Evolutionary conservation across 2,329 filamentous ascomycete species (phyloP).

Genomic region (Colletotrichum australisinense): DNA sequence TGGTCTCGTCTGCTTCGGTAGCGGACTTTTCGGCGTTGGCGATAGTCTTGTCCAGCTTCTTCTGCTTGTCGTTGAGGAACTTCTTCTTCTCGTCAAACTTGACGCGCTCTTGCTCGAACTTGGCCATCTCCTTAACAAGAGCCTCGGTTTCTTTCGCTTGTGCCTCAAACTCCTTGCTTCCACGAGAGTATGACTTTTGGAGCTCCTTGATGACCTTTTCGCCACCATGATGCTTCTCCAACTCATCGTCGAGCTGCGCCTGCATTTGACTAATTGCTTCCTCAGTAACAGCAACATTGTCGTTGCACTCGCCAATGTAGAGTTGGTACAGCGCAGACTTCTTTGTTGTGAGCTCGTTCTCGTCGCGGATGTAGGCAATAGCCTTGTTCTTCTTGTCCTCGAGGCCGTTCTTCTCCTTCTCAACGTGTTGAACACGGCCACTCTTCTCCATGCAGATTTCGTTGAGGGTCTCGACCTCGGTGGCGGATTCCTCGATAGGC

Average conservation of each 20-base stretch:
- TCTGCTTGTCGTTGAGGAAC: slow-evolving; percentile 89
- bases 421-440: slow-evolving; percentile 93
- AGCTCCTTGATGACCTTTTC: slow-evolving; percentile 92
- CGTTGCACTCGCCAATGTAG: slow-evolving; percentile 86
- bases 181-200: slow-evolving; percentile 84
- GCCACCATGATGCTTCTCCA: slow-evolving; percentile 91
- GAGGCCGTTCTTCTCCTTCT: slow-evolving; percentile 93
- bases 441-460: slow-evolving; percentile 97
- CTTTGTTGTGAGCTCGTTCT: slow-evolving; percentile 91
- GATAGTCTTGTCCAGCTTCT: slow-evolving; percentile 93
- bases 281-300: slow-evolving; percentile 88
- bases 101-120: slow-evolving; percentile 95
- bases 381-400: slow-evolving; percentile 98
- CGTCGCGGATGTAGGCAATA: slow-evolving; percentile 86
- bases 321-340: slow-evolving; percentile 94
- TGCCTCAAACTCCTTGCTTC: slow-evolving; percentile 83
- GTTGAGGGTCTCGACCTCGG: slow-evolving; percentile 91
- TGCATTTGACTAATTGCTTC: slow-evolving; percentile 95
- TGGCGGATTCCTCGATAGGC: slow-evolving; percentile 92
- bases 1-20: slow-evolving; percentile 80
- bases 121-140: slow-evolving; percentile 87
- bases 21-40: slow-evolving; percentile 79
- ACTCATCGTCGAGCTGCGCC: slow-evolving; percentile 83
- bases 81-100: slow-evolving; percentile 99
- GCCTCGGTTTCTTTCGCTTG: slow-evolving; percentile 85